Base-by-base conservation (phyloP, 352 stramenopile genomes). In the Aphanomyces invadans region DNA sequence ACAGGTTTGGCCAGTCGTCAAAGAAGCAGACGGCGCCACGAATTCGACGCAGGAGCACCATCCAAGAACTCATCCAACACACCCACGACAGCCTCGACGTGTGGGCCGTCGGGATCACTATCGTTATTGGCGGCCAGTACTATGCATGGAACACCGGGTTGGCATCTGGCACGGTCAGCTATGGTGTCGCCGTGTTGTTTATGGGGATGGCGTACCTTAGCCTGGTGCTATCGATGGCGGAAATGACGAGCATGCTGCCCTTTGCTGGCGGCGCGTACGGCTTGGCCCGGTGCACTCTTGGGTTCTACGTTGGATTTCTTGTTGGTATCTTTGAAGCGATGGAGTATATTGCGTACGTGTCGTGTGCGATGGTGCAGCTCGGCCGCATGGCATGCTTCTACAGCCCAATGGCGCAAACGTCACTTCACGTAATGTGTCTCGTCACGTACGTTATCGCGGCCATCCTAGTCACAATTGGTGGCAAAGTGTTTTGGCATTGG, bases 341-440 rank as follows among this genome's bases (percentile, higher is more conserved):
- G 54, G 72, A 76, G 63, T 77, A 79, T 59, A 77, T 79, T 44
- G 66, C 70, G 39, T 77, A 77, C 44, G 72, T 76, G 33, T 65
- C 68, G 36, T 73, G 68, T 25, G 73, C 72, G 9, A 57, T 79
- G 23, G 31, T 79, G 10, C 49, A 57, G 31, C 51, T 79, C 9
- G 56, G 55, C 52, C 49, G 70, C 28, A 77, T 79, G 70, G 33
- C 77, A 17, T 51, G 78, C 2, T 23, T 32, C 9, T 21, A 49
- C 10, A 2, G 72, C 68, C 28, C 64, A 73, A n/a, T 72, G 68
- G 0, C 17, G 73, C 7, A 73, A 63, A 65, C 44, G 33, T 32
- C 3, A 11, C 64, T 68, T 51, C 17, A 25, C 49, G 9, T 69
- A 51, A 39, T 77, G 2, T 73, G 62, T 48, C 23, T 74, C 21